Evolutionary conservation across 2,329 filamentous ascomycete genomes (phyloP).

Genomic region (Periconia digitata): DNA sequence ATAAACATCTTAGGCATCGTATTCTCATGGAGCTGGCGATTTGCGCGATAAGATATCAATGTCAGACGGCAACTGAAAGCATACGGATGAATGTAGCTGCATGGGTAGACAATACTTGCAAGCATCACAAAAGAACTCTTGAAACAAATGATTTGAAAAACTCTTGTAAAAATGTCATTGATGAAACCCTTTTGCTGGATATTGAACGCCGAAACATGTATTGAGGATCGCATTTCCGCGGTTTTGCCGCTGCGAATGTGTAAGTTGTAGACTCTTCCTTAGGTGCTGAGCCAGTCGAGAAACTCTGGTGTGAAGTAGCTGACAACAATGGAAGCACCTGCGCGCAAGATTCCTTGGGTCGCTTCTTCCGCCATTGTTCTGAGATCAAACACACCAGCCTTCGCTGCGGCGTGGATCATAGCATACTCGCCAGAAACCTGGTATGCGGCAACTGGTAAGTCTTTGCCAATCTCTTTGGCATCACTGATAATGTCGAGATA

Average conservation of each 20-base stretch:
- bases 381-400: constrained; percentile 94
- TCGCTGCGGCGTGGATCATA: constrained; percentile 95
- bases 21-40: not conserved
- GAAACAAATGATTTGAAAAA: not conserved
- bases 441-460: constrained; percentile 92
- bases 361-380: constrained; percentile 94
- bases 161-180: not conserved
- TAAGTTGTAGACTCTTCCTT: not conserved
- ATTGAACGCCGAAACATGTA: constrained; percentile 10
- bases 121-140: not conserved
- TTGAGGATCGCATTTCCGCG: not conserved
- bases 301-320: constrained; percentile 91
- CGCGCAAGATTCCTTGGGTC: constrained; percentile 88
- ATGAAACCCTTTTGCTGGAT: constrained; percentile 3
- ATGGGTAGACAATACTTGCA: not conserved
- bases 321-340: constrained; percentile 89
- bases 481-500: constrained; percentile 98
- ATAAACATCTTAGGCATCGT: not conserved
- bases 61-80: no score
- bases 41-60: no score
- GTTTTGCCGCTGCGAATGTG: not conserved
- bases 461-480: constrained; percentile 88
- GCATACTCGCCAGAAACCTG: constrained; percentile 97
- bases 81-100: no score
- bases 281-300: constrained; percentile 60